Percentiles rank a stretch among this genome's conserved stretches.
phyloP scores from a whole-genome alignment of 2,329 filamentous ascomycete genomes.

The Dothistroma pini region DNA sequence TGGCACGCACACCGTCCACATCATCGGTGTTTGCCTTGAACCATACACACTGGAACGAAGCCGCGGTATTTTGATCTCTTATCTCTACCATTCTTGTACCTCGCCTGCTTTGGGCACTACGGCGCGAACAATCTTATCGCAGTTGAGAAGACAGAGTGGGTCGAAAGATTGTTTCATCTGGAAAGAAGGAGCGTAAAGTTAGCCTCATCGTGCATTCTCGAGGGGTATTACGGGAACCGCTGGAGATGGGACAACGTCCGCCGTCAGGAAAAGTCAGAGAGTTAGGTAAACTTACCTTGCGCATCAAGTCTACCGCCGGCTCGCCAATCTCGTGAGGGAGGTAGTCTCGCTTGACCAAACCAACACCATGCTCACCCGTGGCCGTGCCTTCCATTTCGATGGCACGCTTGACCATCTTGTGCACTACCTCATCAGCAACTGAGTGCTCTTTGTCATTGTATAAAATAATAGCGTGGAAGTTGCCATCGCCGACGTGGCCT shows the following conservation, averaged over 20 bases:
- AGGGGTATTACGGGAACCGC: not conserved
- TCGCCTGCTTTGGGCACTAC: conserved; percentile 50
- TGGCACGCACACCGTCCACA: not conserved
- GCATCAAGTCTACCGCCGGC: conserved; percentile 75
- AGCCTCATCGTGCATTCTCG: conserved; percentile 4
- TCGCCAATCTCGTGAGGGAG: conserved; percentile 72
- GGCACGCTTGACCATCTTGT: conserved; percentile 80
- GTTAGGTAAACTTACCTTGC: conserved; percentile 55
- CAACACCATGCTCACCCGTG: conserved; percentile 80
- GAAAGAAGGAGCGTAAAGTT: conserved; percentile 4
- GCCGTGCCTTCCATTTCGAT: conserved; percentile 78
- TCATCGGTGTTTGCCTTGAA: not conserved
- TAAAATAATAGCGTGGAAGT: conserved; percentile 66
- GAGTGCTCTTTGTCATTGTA: conserved; percentile 65
- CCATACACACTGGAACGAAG: not conserved
- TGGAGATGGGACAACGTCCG: not conserved
- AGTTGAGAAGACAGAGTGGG: conserved; percentile 64
- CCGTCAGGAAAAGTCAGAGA: not conserved
- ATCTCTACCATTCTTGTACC: conserved; percentile 38
- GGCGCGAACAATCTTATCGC: conserved; percentile 62
- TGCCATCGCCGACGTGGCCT: conserved; percentile 71
- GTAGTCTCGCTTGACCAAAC: conserved; percentile 80
- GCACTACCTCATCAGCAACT: conserved; percentile 67
- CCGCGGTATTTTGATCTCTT: not conserved
- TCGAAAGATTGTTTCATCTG: conserved; percentile 79